phyloP scores from a whole-genome alignment of 2,329 filamentous ascomycete genomes.

The Davidsoniella neocaledoniae region DNA sequence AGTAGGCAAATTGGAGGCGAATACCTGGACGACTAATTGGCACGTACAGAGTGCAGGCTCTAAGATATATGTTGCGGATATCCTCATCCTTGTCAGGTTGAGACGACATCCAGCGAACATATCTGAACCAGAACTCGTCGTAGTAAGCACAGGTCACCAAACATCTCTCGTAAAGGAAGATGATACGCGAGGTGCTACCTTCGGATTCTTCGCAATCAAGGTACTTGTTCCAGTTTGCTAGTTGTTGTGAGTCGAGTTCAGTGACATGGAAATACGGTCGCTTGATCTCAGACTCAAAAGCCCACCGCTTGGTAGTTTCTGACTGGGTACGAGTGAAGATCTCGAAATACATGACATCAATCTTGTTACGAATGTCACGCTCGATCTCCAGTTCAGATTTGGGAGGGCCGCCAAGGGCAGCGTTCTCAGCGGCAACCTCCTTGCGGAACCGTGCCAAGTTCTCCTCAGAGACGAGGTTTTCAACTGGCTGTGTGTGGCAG shows the following conservation, averaged over 20 bases:
- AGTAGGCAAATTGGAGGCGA: conserved; percentile 81
- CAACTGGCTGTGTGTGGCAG: conserved; percentile 53
- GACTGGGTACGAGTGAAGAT: conserved; percentile 66
- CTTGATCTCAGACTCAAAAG: conserved; percentile 87
- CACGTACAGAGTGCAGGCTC: conserved; percentile 70
- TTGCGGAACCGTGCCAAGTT: conserved; percentile 49
- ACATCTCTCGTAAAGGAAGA: conserved; percentile 86
- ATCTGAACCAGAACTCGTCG: conserved; percentile 97
- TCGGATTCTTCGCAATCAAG: conserved; percentile 88
- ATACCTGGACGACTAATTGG: conserved; percentile 73
- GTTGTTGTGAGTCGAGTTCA: conserved; percentile 69
- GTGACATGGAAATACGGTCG: conserved; percentile 94
- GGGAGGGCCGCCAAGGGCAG: conserved; percentile 31
- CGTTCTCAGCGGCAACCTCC: conserved; percentile 53
- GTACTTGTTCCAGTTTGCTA: conserved; percentile 89
- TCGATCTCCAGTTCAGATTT: conserved; percentile 67
- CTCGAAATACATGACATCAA: conserved; percentile 68
- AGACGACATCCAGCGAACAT: conserved; percentile 79
- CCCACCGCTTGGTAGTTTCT: conserved; percentile 87
- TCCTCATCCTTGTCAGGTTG: conserved; percentile 74
- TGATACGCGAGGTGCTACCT: conserved; percentile 55
- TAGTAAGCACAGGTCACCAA: conserved; percentile 86
- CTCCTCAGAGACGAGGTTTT: conserved; percentile 55
- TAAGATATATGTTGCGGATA: conserved; percentile 78
- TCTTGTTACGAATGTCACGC: conserved; percentile 59